Conservation (phyloP, 2,329 filamentous ascomycete genomes). For the Didymella segeticola region DNA sequence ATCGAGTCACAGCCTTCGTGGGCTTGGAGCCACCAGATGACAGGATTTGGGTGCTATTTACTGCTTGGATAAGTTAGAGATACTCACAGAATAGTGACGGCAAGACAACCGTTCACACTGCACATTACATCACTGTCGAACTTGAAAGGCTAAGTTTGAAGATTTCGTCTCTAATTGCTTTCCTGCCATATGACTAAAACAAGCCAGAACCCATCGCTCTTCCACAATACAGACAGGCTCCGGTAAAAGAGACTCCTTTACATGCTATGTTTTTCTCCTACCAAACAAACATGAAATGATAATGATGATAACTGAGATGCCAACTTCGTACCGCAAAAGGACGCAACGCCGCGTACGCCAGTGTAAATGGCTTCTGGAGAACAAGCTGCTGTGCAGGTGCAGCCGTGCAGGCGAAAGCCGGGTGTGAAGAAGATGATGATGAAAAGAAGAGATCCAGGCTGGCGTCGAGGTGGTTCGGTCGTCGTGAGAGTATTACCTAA, state of each 20-base stretch:
- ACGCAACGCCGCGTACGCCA: conserved; percentile 39
- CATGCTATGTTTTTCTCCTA: conserved; percentile 38
- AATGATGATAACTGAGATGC: conserved; percentile 33
- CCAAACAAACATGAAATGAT: conserved; percentile 30
- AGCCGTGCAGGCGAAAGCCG: conserved; percentile 29
- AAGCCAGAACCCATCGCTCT: conserved; percentile 18
- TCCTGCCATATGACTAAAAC: conserved; percentile 31
- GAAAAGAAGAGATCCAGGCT: conserved; percentile 38
- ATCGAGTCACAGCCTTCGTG: too few species aligned
- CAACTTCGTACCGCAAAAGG: conserved; percentile 27
- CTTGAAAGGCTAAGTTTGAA: not conserved
- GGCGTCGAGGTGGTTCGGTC: conserved; percentile 34
- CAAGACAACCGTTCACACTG: too few species aligned
- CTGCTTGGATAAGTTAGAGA: too few species aligned
- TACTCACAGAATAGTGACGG: too few species aligned
- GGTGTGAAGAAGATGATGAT: conserved; percentile 31
- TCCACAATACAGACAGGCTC: conserved; percentile 24
- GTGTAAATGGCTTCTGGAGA: conserved; percentile 29
- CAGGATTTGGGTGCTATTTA: too few species aligned
- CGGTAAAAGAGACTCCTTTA: conserved; percentile 32
- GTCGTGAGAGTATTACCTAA: conserved; percentile 46
- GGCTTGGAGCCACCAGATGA: too few species aligned
- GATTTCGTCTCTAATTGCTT: conserved; percentile 30
- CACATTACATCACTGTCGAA: not conserved
- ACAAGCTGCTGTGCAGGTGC: conserved; percentile 29